Conservation (phyloP, 2,329 filamentous ascomycete genomes). For the Annulohypoxylon truncatum region DNA sequence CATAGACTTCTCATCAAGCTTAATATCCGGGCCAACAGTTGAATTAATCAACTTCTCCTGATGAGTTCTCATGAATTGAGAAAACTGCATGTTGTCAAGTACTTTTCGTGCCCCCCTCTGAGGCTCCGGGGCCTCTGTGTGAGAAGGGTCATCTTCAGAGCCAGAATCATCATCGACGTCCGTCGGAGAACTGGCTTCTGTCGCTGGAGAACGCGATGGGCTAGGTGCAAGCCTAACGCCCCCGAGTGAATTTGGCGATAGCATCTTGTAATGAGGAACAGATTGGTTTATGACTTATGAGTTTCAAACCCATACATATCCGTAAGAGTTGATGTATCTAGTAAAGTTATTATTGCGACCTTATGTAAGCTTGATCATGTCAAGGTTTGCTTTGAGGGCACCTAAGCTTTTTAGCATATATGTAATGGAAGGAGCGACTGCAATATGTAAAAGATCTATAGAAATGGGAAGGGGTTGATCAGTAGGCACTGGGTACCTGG, state of each 20-base stretch:
- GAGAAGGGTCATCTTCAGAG: conserved; percentile 26
- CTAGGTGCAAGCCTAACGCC: neutral
- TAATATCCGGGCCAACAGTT: conserved; percentile 2
- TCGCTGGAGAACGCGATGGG: too few species aligned
- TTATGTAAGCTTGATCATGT: neutral
- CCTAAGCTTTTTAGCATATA: neutral
- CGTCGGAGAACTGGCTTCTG: neutral
- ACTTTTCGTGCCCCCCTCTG: conserved; percentile 14
- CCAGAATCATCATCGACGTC: conserved; percentile 17
- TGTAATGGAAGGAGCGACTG: neutral
- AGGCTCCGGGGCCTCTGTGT: neutral
- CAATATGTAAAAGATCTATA: too few species aligned
- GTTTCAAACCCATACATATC: neutral
- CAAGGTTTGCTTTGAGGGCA: neutral
- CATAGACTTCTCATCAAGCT: conserved; percentile 49
- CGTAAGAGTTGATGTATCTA: neutral
- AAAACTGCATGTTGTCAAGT: conserved; percentile 36
- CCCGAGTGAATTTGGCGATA: neutral
- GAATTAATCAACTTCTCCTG: conserved; percentile 33
- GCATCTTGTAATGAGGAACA: conserved; percentile 7
- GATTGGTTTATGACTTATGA: neutral
- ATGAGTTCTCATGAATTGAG: conserved; percentile 42
- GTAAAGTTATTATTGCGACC: neutral
- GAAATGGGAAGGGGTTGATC: neutral
- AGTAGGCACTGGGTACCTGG: neutral